Evolutionary conservation across 805 yeast genomes (phyloP).

Genomic region (Ogataea philodendri): DNA sequence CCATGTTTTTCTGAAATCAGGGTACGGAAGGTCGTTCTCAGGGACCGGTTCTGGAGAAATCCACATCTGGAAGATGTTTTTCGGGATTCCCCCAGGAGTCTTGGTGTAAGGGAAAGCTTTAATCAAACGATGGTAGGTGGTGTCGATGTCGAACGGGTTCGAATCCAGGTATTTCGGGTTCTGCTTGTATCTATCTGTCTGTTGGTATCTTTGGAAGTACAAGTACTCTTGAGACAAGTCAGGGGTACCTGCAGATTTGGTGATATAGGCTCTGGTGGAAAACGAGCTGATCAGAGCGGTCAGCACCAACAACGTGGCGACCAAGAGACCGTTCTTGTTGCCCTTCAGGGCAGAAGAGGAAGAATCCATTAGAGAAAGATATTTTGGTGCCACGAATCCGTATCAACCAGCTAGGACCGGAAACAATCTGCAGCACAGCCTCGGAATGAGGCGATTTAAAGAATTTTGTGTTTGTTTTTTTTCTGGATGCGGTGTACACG

Average conservation of each 20-base stretch:
- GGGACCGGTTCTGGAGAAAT: conserved; percentile 14
- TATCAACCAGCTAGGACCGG: background rate
- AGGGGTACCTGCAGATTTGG: background rate
- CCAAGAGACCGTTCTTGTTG: conserved; percentile 3
- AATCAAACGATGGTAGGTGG: conserved; percentile 16
- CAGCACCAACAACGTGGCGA: conserved; percentile 6
- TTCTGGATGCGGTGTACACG: no score
- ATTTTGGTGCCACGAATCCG: background rate
- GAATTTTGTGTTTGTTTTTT: no score
- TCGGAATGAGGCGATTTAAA: background rate
- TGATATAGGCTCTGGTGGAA: conserved; percentile 6
- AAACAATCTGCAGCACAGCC: background rate
- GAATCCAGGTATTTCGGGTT: conserved; percentile 32
- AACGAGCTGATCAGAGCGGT: conserved; percentile 12
- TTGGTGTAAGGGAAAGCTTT: conserved; percentile 17
- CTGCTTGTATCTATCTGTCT: conserved; percentile 36
- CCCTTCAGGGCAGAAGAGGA: conserved; percentile 5
- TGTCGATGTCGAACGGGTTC: conserved; percentile 28
- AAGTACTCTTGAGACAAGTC: conserved; percentile 8
- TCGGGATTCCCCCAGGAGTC: conserved; percentile 16
- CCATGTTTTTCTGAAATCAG: conserved; percentile 59
- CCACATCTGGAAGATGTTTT: conserved; percentile 24
- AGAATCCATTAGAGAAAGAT: conserved; percentile 3
- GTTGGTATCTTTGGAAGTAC: conserved; percentile 15
- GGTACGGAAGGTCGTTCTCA: conserved; percentile 46